A percentile compares a stretch with the other conserved stretches of the same genome.
Conservation (phyloP, 768 basidiomycete genomes). For the Leccinum truebloodii region DNA sequence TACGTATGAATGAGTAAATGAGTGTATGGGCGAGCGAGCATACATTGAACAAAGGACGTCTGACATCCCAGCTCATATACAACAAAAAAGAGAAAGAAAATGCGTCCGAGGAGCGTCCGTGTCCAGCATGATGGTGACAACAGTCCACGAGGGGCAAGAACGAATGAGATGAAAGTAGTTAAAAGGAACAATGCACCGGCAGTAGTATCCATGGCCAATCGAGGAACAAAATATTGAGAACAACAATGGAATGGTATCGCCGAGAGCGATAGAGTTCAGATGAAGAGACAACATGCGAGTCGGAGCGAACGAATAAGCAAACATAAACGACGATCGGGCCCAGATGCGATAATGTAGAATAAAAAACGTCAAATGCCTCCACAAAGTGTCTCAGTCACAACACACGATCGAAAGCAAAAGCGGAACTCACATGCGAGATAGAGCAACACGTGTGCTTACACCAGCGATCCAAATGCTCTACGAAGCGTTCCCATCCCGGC, state of each 20-base stretch:
- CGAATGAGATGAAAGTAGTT: background rate
- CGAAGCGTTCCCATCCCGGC: background rate
- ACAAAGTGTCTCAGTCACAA: background rate
- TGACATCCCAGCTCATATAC: background rate
- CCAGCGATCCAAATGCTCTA: background rate
- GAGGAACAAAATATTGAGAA: background rate
- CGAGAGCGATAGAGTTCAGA: background rate
- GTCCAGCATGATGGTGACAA: background rate
- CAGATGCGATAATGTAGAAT: background rate
- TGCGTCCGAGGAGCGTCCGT: background rate
- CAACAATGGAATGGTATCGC: background rate
- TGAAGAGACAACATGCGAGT: background rate
- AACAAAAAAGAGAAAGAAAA: background rate
- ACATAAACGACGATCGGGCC: background rate
- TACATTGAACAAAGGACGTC: background rate
- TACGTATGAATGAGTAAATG: background rate
- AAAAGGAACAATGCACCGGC: background rate
- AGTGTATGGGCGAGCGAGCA: too few species aligned
- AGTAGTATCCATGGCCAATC: background rate
- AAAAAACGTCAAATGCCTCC: conserved; percentile 2
- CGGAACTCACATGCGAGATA: conserved; percentile 4
- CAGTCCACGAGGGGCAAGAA: background rate
- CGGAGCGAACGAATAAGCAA: background rate
- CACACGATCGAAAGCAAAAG: background rate
- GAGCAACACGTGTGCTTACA: background rate